Base-by-base conservation (phyloP, 2,329 filamentous ascomycete genomes). In the Arthrobotrys iridis region DNA sequence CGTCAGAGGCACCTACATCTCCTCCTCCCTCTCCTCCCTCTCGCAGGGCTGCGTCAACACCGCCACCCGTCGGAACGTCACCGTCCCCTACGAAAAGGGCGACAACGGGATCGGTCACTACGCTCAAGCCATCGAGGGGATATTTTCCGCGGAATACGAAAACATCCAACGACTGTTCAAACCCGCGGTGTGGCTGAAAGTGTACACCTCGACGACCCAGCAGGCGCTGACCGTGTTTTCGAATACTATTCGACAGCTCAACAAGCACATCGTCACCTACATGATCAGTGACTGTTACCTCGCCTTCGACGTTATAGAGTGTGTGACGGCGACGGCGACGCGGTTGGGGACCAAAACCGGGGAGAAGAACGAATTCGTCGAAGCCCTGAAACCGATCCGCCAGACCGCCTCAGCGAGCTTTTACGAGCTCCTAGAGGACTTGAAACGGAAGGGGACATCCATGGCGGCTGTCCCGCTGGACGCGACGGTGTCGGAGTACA, bases 71-170 rank as follows among this genome's bases (percentile, higher is more conserved):
- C 62, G 77, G 3, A 67, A 59, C 45, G 93, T 92, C 83, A 89
- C 89, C 63, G 84, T 85, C 11, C 86, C 90, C 0, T 99, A 99
- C 82, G 89, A 90, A 72, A 87, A 91, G 72, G 94, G 93, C 11
- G 95, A 92, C 20, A 98, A 95, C 82, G 94, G 93, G 3, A 96
- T 99, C 72, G 90, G 91, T 1, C 93, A 91, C 35, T 99, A 99
- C 81, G 91, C 93, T 0, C 89, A 90, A 79, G 92, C 91, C 0
- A 88, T 99, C 83, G 93, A 97, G 81, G 91, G 90, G 4, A 89
- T 97, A 76, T 94, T 96, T 78, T 83, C 91, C 24, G 89, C 93
- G 8, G 95, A 99, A 82, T 93, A 96, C 82, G 92, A 96, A 71
- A 97, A 93, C 80, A 91, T 98, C 50, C 92, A 90, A 80, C 90